phyloP scores from a whole-genome alignment of 129 eudicot genomes.

The Flaveria bidentis region DNA sequence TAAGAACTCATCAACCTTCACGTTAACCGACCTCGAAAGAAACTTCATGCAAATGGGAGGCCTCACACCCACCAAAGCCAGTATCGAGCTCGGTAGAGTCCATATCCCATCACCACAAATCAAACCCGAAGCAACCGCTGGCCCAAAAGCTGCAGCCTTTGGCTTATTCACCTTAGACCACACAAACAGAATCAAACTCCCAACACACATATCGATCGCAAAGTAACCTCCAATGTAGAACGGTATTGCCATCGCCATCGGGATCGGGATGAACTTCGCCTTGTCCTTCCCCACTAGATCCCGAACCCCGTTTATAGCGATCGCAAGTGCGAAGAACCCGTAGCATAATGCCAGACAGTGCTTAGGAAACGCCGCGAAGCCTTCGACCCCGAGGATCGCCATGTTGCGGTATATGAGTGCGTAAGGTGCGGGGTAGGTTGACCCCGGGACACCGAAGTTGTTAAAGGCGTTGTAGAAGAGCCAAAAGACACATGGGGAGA shows the following conservation, averaged over 20 bases:
- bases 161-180: constrained; percentile 73
- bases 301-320: constrained; percentile 60
- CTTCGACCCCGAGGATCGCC: constrained; percentile 91
- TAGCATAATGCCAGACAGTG: constrained; percentile 78
- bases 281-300: constrained; percentile 58
- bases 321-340: constrained; percentile 61
- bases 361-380: constrained; percentile 77
- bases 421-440: constrained; percentile 81
- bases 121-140: constrained; percentile 97
- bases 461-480: constrained; percentile 78
- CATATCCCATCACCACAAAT: constrained; percentile 98
- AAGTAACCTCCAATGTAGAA: constrained; percentile 84
- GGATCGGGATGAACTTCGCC: constrained; percentile 74
- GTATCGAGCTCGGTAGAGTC: constrained; percentile 85
- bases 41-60: constrained; percentile 99
- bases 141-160: constrained; percentile 86
- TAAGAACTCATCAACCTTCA: constrained; percentile 56
- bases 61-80: constrained; percentile 75
- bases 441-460: constrained; percentile 57
- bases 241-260: constrained; percentile 99
- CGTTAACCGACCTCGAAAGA: constrained; percentile 52
- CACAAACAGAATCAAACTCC: constrained; percentile 78
- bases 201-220: constrained; percentile 90
- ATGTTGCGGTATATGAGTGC: constrained; percentile 81
- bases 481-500: constrained; percentile 97